phyloP scores from a whole-genome alignment of 2,329 filamentous ascomycete genomes.

The Diaporthe helianthi region DNA sequence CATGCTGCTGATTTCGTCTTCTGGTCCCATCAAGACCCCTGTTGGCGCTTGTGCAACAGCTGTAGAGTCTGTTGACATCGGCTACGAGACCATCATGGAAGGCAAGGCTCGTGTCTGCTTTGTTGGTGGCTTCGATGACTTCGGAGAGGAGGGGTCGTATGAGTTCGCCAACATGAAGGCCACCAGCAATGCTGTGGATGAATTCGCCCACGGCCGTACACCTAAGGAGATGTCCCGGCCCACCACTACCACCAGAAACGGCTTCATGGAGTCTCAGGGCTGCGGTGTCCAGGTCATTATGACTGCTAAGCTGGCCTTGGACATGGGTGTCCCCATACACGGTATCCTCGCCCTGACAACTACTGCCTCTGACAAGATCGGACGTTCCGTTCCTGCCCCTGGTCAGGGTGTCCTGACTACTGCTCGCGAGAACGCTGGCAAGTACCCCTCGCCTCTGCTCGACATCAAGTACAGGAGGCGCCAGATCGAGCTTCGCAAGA shows the following conservation, averaged over 20 bases:
- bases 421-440: constrained; percentile 87
- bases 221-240: constrained; percentile 98
- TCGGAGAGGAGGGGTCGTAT: constrained; percentile 98
- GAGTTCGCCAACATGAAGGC: constrained; percentile 99
- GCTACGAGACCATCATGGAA: constrained; percentile 97
- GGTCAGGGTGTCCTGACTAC: constrained; percentile 97
- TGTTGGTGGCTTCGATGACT: constrained; percentile 98
- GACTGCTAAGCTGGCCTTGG: constrained; percentile 92
- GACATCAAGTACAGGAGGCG: constrained; percentile 97
- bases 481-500: constrained; percentile 92
- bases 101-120: constrained; percentile 98
- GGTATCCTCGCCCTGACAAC: constrained; percentile 92
- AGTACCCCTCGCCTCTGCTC: constrained; percentile 92
- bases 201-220: constrained; percentile 93
- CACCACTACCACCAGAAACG: constrained; percentile 93
- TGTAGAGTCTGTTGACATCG: constrained; percentile 96
- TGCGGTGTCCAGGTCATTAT: constrained; percentile 99
- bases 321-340: constrained; percentile 99
- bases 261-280: constrained; percentile 99
- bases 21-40: constrained; percentile 97
- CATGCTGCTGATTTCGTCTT: constrained; percentile 97
- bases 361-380: constrained; percentile 98
- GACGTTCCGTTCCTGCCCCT: constrained; percentile 93
- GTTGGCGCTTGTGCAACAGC: constrained; percentile 97
- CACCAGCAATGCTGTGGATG: constrained; percentile 96